These are phyloP conservation scores for Kodamaea arcana DNA, from an alignment of 1,139 yeast species.

Conservation along the genomic window DNA sequence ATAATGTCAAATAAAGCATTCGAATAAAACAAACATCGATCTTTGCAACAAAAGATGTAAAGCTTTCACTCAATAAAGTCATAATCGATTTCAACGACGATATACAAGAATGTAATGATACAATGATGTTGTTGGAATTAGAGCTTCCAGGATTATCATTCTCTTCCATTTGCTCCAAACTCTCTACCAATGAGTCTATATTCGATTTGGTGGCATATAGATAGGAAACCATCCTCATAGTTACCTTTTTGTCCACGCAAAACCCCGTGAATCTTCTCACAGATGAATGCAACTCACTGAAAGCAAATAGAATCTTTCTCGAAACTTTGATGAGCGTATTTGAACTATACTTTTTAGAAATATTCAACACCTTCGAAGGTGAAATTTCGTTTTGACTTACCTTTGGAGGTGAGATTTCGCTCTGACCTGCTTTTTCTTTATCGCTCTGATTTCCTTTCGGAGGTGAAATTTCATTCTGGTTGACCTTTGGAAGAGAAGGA, in stretches of 20 bases:
- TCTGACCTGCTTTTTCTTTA: slow-evolving; percentile 2
- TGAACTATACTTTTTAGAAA: slow-evolving; percentile 15
- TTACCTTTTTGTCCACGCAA: slow-evolving; percentile 59
- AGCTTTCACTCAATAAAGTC: slow-evolving; percentile 44
- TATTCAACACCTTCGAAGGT: slow-evolving; percentile 10
- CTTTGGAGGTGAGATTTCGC: too few species aligned
- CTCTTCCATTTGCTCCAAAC: slow-evolving; percentile 54
- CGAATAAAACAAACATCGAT: slow-evolving; percentile 70
- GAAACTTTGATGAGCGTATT: slow-evolving; percentile 45
- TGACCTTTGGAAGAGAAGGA: neutral
- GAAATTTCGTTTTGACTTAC: slow-evolving; percentile 7
- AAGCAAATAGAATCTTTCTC: slow-evolving; percentile 53
- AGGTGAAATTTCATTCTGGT: slow-evolving; percentile 1
- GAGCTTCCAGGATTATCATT: slow-evolving; percentile 21
- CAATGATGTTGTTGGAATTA: slow-evolving; percentile 20
- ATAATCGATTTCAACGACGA: slow-evolving; percentile 52
- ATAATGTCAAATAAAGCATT: slow-evolving; percentile 65
- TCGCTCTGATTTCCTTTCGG: slow-evolving; percentile 1
- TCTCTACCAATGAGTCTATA: slow-evolving; percentile 57
- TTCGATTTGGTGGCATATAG: slow-evolving; percentile 55
- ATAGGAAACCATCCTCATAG: slow-evolving; percentile 54
- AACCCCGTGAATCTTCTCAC: slow-evolving; percentile 64
- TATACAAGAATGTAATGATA: slow-evolving; percentile 32
- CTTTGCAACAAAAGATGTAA: slow-evolving; percentile 45
- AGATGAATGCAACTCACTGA: slow-evolving; percentile 69